These are phyloP conservation scores for Aegilops sharonensis DNA, from an alignment of 176 grass and related monocot genomes.

Conservation along the genomic window DNA sequence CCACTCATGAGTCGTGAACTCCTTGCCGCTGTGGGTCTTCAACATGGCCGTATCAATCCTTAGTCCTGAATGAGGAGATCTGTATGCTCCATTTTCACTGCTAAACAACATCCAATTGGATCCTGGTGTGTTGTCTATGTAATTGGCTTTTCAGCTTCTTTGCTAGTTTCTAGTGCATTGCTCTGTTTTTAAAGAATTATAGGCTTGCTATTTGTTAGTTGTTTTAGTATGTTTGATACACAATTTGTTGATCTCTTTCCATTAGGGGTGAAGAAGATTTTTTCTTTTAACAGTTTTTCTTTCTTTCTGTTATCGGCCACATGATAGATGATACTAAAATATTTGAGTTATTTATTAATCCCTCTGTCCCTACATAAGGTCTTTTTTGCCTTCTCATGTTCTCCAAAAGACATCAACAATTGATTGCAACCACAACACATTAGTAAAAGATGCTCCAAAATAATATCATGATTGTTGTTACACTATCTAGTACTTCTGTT, in stretches of 20 bases:
- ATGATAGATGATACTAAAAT: neutral
- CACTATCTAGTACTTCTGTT: neutral
- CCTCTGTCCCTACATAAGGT: neutral
- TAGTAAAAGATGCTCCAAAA: neutral
- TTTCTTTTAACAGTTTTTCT: neutral
- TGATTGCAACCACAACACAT: neutral
- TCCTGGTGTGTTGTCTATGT: neutral
- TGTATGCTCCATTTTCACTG: neutral
- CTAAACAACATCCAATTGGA: neutral
- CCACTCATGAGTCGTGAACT: neutral
- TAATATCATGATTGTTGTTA: slow-evolving; percentile 9
- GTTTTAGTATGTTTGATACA: neutral
- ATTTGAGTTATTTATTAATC: neutral
- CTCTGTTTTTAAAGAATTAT: neutral
- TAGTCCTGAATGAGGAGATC: neutral
- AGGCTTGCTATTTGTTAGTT: neutral
- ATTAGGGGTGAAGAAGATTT: neutral
- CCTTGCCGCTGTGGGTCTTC: neutral
- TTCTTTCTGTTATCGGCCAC: neutral
- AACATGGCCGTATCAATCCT: neutral
- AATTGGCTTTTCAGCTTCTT: neutral
- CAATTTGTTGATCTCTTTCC: neutral
- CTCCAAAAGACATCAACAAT: neutral
- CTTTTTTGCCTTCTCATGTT: neutral
- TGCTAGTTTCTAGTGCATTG: neutral